phyloP scores from a whole-genome alignment of 169 alveolate species.

The Babesia bovis region DNA sequence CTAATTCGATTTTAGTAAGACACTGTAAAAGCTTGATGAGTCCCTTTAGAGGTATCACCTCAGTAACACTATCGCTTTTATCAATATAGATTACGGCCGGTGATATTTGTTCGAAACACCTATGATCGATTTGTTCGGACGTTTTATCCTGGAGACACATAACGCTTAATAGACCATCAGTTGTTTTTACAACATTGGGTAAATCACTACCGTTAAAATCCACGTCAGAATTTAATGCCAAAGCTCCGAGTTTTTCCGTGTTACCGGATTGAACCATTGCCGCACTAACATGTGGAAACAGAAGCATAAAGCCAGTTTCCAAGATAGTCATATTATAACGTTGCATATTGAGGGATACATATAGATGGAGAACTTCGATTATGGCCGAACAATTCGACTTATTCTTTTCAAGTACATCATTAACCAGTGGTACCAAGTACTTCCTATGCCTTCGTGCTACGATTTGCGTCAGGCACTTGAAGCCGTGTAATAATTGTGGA shows the following conservation, averaged over 20 bases:
- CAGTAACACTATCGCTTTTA: background rate
- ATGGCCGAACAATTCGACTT: slow-evolving; percentile 4
- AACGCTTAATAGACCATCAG: background rate
- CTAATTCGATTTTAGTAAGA: slow-evolving; percentile 18
- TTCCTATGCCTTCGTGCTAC: slow-evolving; percentile 36
- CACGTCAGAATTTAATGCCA: background rate
- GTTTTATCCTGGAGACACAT: background rate
- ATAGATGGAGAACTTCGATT: slow-evolving; percentile 24
- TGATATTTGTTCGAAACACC: too few relatives aligned
- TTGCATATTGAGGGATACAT: slow-evolving; percentile 20
- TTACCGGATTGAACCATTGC: background rate
- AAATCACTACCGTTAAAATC: background rate
- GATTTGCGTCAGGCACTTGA: slow-evolving; percentile 41
- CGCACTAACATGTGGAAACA: slow-evolving; percentile 14
- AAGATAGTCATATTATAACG: slow-evolving; percentile 4
- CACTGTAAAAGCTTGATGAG: slow-evolving; percentile 20
- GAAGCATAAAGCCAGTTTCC: slow-evolving; percentile 10
- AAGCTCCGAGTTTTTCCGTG: background rate
- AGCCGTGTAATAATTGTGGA: slow-evolving; percentile 16
- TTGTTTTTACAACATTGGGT: background rate
- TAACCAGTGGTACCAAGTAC: slow-evolving; percentile 35
- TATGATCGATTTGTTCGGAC: background rate
- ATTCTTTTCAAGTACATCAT: slow-evolving; percentile 10
- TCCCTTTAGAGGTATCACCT: slow-evolving; percentile 18
- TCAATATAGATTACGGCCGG: background rate